phyloP scores from a whole-genome alignment of 83 land plant species.

The Larix sibirica region DNA sequence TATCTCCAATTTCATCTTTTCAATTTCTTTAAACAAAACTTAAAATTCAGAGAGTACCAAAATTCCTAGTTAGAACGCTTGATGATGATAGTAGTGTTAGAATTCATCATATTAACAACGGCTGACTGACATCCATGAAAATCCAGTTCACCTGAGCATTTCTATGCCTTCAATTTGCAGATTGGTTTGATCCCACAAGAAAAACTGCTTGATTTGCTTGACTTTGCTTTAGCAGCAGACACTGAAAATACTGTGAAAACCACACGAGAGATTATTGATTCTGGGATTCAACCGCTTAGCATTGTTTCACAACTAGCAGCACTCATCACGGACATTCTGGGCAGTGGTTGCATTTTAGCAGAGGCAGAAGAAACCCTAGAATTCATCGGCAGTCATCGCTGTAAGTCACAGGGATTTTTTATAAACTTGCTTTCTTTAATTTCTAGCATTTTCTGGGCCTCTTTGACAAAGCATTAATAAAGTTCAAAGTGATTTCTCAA shows the following conservation, averaged over 20 bases:
- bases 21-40: neutral
- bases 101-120: neutral
- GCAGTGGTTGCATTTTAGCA: constrained; percentile 9
- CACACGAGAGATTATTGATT: constrained; percentile 8
- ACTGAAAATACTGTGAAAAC: constrained; percentile 9
- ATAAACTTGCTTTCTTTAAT: neutral
- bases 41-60: neutral
- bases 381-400: constrained; percentile 18
- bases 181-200: constrained; percentile 4
- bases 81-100: neutral
- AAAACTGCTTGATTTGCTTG: constrained; percentile 7
- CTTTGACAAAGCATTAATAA: neutral
- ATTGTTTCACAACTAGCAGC: constrained; percentile 12
- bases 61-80: neutral
- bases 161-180: neutral
- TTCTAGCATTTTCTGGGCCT: neutral
- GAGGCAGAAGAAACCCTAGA: constrained; percentile 19
- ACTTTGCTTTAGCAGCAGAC: constrained; percentile 12
- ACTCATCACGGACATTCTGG: neutral
- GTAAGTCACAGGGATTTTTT: constrained; percentile 30
- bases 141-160: neutral
- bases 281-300: constrained; percentile 7
- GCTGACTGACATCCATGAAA: neutral
- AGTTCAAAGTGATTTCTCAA: too few species aligned
- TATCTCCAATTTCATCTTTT: too few species aligned